Base-by-base conservation (phyloP, 2,329 filamentous ascomycete species). In the Ustilaginoidea virens region DNA sequence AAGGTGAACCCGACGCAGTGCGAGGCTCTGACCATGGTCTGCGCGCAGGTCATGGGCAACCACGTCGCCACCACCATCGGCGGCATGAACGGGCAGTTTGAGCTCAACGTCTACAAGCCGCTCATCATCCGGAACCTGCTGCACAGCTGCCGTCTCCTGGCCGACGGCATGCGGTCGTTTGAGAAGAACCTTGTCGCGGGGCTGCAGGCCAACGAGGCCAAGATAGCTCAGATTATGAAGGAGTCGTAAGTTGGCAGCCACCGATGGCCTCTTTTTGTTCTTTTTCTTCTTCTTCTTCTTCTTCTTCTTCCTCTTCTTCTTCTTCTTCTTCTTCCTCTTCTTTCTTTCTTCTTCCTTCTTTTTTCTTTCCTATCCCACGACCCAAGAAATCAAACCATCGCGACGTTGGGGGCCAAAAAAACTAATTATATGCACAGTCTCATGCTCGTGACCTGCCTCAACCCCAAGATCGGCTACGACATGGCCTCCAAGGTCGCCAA, bases 1-100 rank as follows among this genome's bases (percentile, higher is more conserved):
- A 98, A 98, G 67, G 90, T 98, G 53, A 98, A 98, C 66, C 90
- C 90, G 18, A 98, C 90, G 18, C 90, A 98, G 62, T 93, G 85
- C 60, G 90, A 98, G 66, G 81, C 85, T 36, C 63, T 98, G 55
- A 96, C 90, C 44, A 98, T 98, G 90, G 67, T 96, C 36, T 94
- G 87, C 63, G 74, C 82, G 13, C 90, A 98, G 60, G 87, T 98
- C 37, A 93, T 96, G 70, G 90, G 90, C 49, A 98, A 98, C 69
- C 76, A 96, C 52, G 79, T 85, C 30, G 83, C 90, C 21, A 76
- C 82, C 36, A 94, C 87, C 17, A 83, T 96, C 45, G 83, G 85
- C 38, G 90, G 87, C 49, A 92, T 92, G 65, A 92, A 90, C 62
- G 90, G 90, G 41, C 92, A 96, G 63, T 98, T 98, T 46, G 90